Evolutionary conservation across 768 basidiomycete species (phyloP).

Genomic region (Suillus occidentalis): DNA sequence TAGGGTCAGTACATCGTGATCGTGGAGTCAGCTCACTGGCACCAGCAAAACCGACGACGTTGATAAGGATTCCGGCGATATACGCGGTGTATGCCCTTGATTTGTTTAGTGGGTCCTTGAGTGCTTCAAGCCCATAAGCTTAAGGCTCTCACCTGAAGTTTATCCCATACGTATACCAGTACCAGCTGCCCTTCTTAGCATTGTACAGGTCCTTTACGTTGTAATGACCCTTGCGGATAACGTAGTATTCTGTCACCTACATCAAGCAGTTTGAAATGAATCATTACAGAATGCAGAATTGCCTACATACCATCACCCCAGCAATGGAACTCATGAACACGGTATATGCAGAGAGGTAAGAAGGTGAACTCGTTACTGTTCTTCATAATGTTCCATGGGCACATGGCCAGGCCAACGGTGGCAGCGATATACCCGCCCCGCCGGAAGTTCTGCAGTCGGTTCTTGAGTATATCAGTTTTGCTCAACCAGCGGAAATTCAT

Average conservation of each 20-base stretch:
- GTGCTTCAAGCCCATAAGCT: conserved; percentile 14
- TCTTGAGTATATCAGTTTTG: conserved; percentile 2
- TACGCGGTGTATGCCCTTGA: conserved; percentile 64
- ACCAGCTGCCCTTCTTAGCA: conserved; percentile 58
- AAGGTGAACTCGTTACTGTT: conserved; percentile 75
- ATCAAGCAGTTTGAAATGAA: background rate
- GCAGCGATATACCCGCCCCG: conserved; percentile 85
- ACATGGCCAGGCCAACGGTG: conserved; percentile 70
- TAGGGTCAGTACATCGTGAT: conserved; percentile 1
- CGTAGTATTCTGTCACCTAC: conserved; percentile 79
- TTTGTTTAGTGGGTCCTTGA: conserved; percentile 22
- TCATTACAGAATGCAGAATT: background rate
- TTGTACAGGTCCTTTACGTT: conserved; percentile 72
- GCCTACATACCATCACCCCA: conserved; percentile 64
- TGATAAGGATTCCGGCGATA: conserved; percentile 74
- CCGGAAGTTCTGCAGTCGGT: conserved; percentile 61
- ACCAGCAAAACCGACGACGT: conserved; percentile 79
- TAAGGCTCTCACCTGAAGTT: conserved; percentile 59
- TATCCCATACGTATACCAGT: conserved; percentile 71
- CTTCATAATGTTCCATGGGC: conserved; percentile 76
- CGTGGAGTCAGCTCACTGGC: conserved; percentile 47
- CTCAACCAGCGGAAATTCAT: conserved; percentile 21
- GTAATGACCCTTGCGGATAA: conserved; percentile 69
- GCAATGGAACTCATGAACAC: conserved; percentile 82
- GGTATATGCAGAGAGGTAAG: conserved; percentile 80